A percentile compares a stretch with the other conserved stretches of the same genome.
These are phyloP conservation scores for Gnomoniopsis smithogilvyi DNA, from an alignment of 2,329 filamentous ascomycete species.

Conservation along the genomic window DNA sequence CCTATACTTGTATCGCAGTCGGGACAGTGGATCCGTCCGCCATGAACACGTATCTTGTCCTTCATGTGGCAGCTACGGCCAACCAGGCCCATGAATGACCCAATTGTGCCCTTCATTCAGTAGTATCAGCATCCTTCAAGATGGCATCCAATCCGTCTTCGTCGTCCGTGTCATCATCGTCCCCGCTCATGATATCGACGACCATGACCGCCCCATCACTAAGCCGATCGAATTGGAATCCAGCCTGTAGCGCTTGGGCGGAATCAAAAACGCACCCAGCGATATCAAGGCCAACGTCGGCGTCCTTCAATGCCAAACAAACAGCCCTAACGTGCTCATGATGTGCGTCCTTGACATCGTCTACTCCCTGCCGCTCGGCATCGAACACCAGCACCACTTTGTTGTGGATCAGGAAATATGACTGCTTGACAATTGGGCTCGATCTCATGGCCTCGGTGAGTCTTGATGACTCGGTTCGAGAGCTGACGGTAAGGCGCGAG, in stretches of 20 bases:
- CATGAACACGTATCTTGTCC: not conserved
- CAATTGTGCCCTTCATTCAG: not conserved
- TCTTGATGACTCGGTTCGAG: slow-evolving; percentile 15
- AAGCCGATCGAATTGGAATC: slow-evolving; percentile 22
- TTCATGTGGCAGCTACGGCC: not conserved
- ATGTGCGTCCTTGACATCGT: slow-evolving; percentile 17
- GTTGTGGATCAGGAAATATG: slow-evolving; percentile 20
- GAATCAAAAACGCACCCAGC: slow-evolving; percentile 22
- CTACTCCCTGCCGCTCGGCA: slow-evolving; percentile 4
- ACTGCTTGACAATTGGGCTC: slow-evolving; percentile 4
- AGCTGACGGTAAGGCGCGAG: slow-evolving; percentile 20
- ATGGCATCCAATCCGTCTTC: slow-evolving; percentile 18
- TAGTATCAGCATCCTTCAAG: slow-evolving; percentile 5
- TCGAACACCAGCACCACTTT: slow-evolving; percentile 21
- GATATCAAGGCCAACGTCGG: slow-evolving; percentile 22
- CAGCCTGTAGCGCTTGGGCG: slow-evolving; percentile 16
- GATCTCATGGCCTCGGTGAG: slow-evolving; percentile 14
- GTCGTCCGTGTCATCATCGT: slow-evolving; percentile 18
- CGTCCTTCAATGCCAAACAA: slow-evolving; percentile 22
- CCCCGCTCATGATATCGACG: slow-evolving; percentile 21
- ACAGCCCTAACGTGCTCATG: slow-evolving; percentile 23
- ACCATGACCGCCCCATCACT: slow-evolving; percentile 21
- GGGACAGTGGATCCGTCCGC: no score
- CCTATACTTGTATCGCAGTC: no score
- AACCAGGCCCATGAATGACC: not conserved